Base-by-base conservation (phyloP, 192 early-diverging fungal genomes). In the Linnemannia exigua region DNA sequence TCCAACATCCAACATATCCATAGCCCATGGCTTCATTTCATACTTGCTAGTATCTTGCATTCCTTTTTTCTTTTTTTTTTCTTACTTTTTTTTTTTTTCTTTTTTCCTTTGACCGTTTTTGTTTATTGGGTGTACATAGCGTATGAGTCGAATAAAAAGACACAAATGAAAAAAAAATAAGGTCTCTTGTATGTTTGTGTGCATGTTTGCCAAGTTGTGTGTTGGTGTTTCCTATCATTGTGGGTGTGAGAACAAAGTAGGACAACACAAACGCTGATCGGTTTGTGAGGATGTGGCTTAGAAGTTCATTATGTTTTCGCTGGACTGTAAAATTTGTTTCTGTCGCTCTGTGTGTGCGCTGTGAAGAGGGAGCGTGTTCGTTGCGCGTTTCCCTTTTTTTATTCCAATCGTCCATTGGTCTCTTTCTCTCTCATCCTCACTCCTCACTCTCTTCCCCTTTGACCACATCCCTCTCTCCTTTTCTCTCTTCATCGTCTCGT, bases 281-380 rank as follows among this genome's bases (percentile, higher is more conserved):
- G 31, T 63, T 25, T 1, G 14, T 1, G 41, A 9, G 9, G 3
- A 9, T 44, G 58, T 63, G 58, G 58, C 58, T 63, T 63, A 63
- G 58, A 63, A 14, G 8, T 22, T 7, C 7, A 61, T 31, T 16
- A 11, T 63, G 58, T 63, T 63, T 63, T 63, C 14, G 52, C n/a
- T n/a, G n/a, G 4, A 8, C 22, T 63, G 28, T n/a, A 63, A 63
- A 63, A 63, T 63, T 63, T 63, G 58, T 63, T 63, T 63, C 58
- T 16, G 25, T 63, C 15, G 12, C 3, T 12, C 25, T 63, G 52
- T n/a, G n/a, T 25, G 22, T 11, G 28, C 58, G 28, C n/a, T n/a
- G n/a, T 54, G 51, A 22, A 52, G 51, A 17, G 48, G 2, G 54
- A 61, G 25, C 54, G 58, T 63, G 52, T 54, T 7, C 52, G 5